phyloP scores from a whole-genome alignment of 352 stramenopile species.

The Hyaloperonospora brassicae region DNA sequence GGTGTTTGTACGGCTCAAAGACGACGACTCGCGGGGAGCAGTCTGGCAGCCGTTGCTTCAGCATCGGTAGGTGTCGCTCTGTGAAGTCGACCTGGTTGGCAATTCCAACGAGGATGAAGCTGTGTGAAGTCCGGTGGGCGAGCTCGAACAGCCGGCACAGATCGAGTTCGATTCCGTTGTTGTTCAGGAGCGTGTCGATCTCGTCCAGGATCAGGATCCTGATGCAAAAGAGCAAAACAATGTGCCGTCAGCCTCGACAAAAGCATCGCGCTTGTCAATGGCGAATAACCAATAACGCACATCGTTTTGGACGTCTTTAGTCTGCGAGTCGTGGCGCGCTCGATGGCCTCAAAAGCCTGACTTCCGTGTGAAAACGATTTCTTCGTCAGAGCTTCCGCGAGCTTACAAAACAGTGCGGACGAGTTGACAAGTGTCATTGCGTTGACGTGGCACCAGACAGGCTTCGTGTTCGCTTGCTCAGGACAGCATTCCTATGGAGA shows the following conservation, averaged over 20 bases:
- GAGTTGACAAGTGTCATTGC: conserved; percentile 57
- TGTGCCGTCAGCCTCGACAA: background rate
- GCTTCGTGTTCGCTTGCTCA: conserved; percentile 21
- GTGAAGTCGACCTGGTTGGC: conserved; percentile 83
- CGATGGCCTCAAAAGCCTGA: conserved; percentile 59
- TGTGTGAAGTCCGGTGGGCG: conserved; percentile 43
- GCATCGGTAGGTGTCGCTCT: conserved; percentile 55
- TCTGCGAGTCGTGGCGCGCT: conserved; percentile 35
- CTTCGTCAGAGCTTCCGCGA: conserved; percentile 47
- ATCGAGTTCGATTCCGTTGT: conserved; percentile 58
- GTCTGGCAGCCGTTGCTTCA: conserved; percentile 44
- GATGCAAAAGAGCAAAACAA: background rate
- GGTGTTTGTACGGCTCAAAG: conserved; percentile 72
- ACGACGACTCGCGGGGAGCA: conserved; percentile 58
- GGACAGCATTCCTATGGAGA: conserved; percentile 27
- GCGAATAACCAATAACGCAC: conserved; percentile 13
- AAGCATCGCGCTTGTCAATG: background rate
- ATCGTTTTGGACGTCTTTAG: conserved; percentile 50
- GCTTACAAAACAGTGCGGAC: conserved; percentile 40
- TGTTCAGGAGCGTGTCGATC: conserved; percentile 66
- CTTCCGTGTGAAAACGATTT: conserved; percentile 35
- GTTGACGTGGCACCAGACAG: conserved; percentile 60
- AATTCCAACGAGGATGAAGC: conserved; percentile 74
- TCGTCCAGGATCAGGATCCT: conserved; percentile 76
- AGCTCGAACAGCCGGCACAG: conserved; percentile 74